phyloP scores from a whole-genome alignment of 371 early-diverging fungal genomes.

The Batkoa obscura region DNA sequence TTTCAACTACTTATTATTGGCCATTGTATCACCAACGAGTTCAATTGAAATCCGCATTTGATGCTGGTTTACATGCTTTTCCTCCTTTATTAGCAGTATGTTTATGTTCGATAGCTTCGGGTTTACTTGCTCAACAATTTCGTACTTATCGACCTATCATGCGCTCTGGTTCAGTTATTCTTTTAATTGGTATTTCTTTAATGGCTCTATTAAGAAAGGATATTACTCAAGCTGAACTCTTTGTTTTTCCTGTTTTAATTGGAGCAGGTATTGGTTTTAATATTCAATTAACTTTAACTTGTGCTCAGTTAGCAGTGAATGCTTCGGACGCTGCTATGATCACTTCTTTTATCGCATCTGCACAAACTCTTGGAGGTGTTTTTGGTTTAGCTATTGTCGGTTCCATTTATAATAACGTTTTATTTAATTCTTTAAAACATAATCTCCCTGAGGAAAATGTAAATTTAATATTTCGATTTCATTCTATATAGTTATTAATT shows the following conservation, averaged over 20 bases:
- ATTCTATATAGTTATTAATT: too few species aligned
- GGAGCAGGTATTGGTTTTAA: conserved; percentile 40
- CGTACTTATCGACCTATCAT: conserved; percentile 23
- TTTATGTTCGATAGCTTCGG: conserved; percentile 18
- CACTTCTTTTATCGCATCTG: conserved; percentile 36
- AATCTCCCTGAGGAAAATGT: too few species aligned
- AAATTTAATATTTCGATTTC: too few species aligned
- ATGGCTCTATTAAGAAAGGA: not conserved
- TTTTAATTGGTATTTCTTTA: conserved; percentile 17
- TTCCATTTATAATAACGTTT: conserved; percentile 3
- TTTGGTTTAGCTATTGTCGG: conserved; percentile 26
- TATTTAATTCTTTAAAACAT: not conserved
- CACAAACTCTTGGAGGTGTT: conserved; percentile 35
- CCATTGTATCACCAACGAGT: not conserved
- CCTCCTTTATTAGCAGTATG: conserved; percentile 26
- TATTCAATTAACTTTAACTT: conserved; percentile 34
- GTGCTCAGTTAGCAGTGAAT: conserved; percentile 31
- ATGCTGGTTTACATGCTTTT: conserved; percentile 20
- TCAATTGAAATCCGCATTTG: conserved; percentile 3
- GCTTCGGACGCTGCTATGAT: conserved; percentile 28
- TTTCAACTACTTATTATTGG: conserved; percentile 7
- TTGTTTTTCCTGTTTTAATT: not conserved
- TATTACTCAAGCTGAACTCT: not conserved
- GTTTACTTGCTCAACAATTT: conserved; percentile 19
- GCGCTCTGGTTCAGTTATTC: conserved; percentile 20